Conservation (phyloP, 495 filamentous ascomycete genomes). For the Xylaria cubensis region DNA sequence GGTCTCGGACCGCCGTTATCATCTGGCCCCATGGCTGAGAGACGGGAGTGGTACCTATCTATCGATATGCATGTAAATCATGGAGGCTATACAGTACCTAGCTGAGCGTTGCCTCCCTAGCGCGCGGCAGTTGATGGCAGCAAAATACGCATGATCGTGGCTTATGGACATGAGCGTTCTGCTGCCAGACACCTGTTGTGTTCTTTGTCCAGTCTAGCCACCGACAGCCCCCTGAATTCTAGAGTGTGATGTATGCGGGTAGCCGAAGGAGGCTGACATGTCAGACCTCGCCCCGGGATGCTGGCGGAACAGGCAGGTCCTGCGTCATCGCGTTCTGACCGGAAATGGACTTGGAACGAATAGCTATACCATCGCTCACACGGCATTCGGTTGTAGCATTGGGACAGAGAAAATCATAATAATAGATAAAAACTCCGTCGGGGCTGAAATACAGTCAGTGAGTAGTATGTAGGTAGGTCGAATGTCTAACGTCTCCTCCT, state of each 20-base stretch:
- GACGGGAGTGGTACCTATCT: background rate
- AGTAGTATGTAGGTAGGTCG: background rate
- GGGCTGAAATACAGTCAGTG: background rate
- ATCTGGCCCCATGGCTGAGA: background rate
- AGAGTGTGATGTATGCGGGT: constrained; percentile 15
- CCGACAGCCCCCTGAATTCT: constrained; percentile 13
- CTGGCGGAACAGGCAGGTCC: constrained; percentile 21
- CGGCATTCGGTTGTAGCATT: background rate
- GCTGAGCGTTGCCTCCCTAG: constrained; percentile 20
- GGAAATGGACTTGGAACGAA: background rate
- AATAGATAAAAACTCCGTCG: constrained; percentile 2
- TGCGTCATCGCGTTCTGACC: constrained; percentile 13
- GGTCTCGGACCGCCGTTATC: constrained; percentile 3
- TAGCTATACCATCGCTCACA: background rate
- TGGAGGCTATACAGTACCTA: constrained; percentile 12
- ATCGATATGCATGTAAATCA: constrained; percentile 11
- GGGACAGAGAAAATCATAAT: background rate
- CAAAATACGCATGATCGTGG: constrained; percentile 1
- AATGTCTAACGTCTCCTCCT: constrained; percentile 5
- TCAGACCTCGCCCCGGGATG: constrained; percentile 25
- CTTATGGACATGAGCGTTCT: constrained; percentile 7
- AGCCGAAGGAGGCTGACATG: constrained; percentile 27
- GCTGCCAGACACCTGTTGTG: constrained; percentile 20
- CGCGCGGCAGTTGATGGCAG: constrained; percentile 25
- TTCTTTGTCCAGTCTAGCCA: constrained; percentile 1